phyloP scores from a whole-genome alignment of 139 green algal genomes.

The Chlamydomonas sphaeroides region DNA sequence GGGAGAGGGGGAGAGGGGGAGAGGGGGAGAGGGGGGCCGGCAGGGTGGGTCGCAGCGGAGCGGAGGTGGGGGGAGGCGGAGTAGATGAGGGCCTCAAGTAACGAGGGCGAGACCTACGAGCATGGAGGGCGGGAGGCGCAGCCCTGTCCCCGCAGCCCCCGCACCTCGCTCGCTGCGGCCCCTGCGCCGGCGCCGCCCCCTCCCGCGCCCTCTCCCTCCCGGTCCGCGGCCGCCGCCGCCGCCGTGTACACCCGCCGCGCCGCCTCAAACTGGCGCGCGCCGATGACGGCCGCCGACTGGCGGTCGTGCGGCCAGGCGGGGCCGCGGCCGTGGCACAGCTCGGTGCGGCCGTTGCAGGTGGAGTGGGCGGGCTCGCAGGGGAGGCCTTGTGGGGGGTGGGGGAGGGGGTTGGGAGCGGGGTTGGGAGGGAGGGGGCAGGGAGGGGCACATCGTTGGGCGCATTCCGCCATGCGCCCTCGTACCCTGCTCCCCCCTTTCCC shows the following conservation, averaged over 20 bases:
- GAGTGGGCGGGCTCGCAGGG: constrained; percentile 75
- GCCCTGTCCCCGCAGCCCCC: no score
- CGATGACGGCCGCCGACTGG: constrained; percentile 77
- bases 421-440: not conserved
- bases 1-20: no score
- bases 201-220: no score
- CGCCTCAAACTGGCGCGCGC: constrained; percentile 64
- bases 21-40: no score
- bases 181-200: not conserved
- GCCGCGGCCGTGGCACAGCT: constrained; percentile 79
- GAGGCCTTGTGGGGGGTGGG: constrained; percentile 36
- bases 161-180: no score
- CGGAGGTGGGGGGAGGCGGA: no score
- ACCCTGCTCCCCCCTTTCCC: not conserved
- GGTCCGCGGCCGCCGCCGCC: not conserved
- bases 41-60: no score
- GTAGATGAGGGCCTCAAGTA: no score
- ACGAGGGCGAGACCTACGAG: no score
- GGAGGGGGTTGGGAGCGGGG: not conserved
- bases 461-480: no score
- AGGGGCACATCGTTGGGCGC: no score
- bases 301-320: constrained; percentile 77
- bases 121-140: no score
- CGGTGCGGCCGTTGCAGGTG: constrained; percentile 79
- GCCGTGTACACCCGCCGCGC: constrained; percentile 63